Conservation (phyloP, 1,284 basidiomycete genomes). For the Cronartium quercuum region DNA sequence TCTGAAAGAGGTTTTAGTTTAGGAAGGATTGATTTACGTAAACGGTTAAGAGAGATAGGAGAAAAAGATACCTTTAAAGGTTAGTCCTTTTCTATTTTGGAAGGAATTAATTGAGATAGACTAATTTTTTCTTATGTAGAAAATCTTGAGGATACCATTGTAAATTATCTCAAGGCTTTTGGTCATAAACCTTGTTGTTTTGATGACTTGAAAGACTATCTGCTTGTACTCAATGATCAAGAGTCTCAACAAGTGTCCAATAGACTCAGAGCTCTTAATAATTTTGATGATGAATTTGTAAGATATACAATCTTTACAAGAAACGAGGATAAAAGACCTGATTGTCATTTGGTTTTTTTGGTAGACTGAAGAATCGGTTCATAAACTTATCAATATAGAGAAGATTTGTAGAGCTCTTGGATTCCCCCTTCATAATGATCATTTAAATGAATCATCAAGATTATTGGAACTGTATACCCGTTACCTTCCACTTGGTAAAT, state of each 20-base stretch:
- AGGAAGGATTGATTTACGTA: conserved; percentile 17
- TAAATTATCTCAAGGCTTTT: conserved; percentile 65
- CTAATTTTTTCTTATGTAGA: too few species aligned
- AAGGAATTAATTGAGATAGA: too few species aligned
- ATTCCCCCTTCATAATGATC: neutral
- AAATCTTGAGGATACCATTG: conserved; percentile 47
- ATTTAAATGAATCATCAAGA: neutral
- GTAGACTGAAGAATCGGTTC: conserved; percentile 10
- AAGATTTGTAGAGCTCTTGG: conserved; percentile 9
- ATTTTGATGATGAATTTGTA: too few species aligned
- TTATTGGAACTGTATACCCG: conserved; percentile 13
- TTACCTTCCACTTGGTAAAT: conserved; percentile 28
- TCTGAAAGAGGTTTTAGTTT: conserved; percentile 24
- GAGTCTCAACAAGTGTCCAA: too few species aligned
- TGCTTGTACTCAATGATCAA: conserved; percentile 53
- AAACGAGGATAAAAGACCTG: neutral
- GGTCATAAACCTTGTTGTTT: conserved; percentile 75
- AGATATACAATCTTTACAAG: neutral
- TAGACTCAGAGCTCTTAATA: conserved; percentile 32
- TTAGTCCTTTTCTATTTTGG: too few species aligned
- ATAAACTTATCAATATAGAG: conserved; percentile 23
- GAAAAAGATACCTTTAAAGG: too few species aligned
- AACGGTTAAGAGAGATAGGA: too few species aligned
- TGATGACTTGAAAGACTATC: conserved; percentile 69
- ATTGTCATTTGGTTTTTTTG: neutral